Conservation (phyloP, 1,139 yeast genomes). For the Magnusiomyces ingens region DNA sequence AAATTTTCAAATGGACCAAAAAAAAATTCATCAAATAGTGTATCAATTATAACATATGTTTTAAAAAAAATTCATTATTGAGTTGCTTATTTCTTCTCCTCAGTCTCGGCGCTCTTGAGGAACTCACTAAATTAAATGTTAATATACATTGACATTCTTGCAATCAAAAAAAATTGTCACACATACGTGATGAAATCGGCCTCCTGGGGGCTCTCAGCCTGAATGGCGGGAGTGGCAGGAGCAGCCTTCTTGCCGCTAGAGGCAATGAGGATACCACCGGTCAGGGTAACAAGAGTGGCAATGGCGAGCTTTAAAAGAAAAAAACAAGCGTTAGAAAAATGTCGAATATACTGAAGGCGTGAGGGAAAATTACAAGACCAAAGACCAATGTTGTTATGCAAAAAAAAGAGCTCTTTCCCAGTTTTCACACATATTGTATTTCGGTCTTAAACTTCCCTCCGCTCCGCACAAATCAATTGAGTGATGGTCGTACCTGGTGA, state of each 20-base stretch:
- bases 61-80: background rate
- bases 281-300: slow-evolving; percentile 32
- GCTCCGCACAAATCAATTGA: slow-evolving; percentile 11
- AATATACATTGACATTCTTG: background rate
- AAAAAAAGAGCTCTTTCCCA: background rate
- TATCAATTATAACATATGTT: background rate
- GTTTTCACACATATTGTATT: background rate
- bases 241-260: slow-evolving; percentile 37
- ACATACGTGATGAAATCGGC: slow-evolving; percentile 60
- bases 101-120: slow-evolving; percentile 12
- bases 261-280: slow-evolving; percentile 28
- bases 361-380: no score
- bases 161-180: background rate
- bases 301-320: slow-evolving; percentile 28
- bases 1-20: background rate
- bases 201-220: slow-evolving; percentile 80
- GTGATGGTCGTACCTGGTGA: slow-evolving; percentile 43
- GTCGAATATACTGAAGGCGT: background rate
- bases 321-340: background rate
- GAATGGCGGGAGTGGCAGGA: slow-evolving; percentile 58
- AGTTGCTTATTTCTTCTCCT: slow-evolving; percentile 16
- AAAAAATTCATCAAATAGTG: background rate
- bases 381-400: no score
- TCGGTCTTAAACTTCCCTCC: background rate
- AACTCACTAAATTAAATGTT: slow-evolving; percentile 8